Base-by-base conservation (phyloP, 768 basidiomycete species). In the Termitomyces sp. region DNA sequence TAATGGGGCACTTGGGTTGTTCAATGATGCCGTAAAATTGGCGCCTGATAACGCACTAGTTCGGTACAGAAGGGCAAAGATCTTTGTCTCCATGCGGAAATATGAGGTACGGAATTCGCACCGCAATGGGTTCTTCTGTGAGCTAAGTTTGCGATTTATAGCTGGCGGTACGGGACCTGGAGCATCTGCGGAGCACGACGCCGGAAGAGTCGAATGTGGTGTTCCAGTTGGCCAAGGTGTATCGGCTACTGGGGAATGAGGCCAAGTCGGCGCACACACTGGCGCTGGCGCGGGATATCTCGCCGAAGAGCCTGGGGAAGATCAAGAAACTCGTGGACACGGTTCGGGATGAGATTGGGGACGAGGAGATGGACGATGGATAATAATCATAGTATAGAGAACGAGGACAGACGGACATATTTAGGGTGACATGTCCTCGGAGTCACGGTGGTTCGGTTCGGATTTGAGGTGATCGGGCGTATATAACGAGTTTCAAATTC, bases 191-290 rank as follows among this genome's bases (percentile, higher is more conserved):
- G 61, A 85, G 84, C 67, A 76, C 84, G 58, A 91, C 94, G 33
- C 96, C 96, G 7, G 92, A 94, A 66, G 97, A 99, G 76, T 89
- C 94, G 51, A 98, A 98, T 73, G 91, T 98, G 53, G 84, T 95
- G 56, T 97, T 97, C 82, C 88, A 98, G 71, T 83, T 99, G 16
- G 97, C 94, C 25, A 90, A 89, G 73, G 87, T 89, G 56, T 98
- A 97, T 66, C 84, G 91, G 44, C 76, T 90, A 61, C 72, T 89
- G 52, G 92, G 92, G 33, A 79, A 93, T 70, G 82, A 84, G 60
- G 77, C 81, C 18, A 87, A 90, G 70, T 86, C 93, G 46, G 89
- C 91, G 53, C 86, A 89, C 57, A 79, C 86, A 71, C 88, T 99
- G 57, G 91, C 94, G 29, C 79, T 88, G 36, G 97, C 94, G 61